Percentiles rank a stretch among this genome's conserved stretches.
phyloP scores from a whole-genome alignment of 2,329 filamentous ascomycete genomes.

The Epichloe sibirici region DNA sequence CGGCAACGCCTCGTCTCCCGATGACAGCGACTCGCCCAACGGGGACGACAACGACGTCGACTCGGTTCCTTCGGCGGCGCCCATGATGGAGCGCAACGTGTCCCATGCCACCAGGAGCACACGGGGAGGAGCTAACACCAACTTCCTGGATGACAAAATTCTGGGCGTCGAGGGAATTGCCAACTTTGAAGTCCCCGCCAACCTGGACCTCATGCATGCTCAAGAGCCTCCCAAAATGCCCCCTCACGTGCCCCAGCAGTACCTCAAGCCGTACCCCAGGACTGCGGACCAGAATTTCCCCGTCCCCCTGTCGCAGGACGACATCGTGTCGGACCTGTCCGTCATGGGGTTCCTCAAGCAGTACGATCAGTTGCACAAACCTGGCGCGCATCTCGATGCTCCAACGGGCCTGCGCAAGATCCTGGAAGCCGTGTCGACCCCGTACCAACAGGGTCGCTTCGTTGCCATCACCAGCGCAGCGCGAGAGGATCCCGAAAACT shows the following conservation, averaged over 20 bases:
- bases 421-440: slow-evolving; percentile 40
- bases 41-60: slow-evolving; percentile 39
- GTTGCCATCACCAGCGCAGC: slow-evolving; percentile 34
- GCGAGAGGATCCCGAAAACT: slow-evolving; percentile 35
- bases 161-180: slow-evolving; percentile 48
- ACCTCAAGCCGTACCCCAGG: slow-evolving; percentile 44
- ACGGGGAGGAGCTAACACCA: slow-evolving; percentile 39
- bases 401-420: slow-evolving; percentile 41
- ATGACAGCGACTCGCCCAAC: slow-evolving; percentile 41
- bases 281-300: slow-evolving; percentile 45
- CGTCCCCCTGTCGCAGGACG: slow-evolving; percentile 35
- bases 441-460: slow-evolving; percentile 34
- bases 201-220: slow-evolving; percentile 42
- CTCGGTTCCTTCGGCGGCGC: slow-evolving; percentile 35
- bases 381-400: slow-evolving; percentile 43
- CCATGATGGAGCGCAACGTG: slow-evolving; percentile 49
- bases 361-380: slow-evolving; percentile 40
- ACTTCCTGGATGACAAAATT: slow-evolving; percentile 44
- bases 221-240: slow-evolving; percentile 47
- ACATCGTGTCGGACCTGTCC: slow-evolving; percentile 41
- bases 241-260: slow-evolving; percentile 42
- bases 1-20: slow-evolving; percentile 35
- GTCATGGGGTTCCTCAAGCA: slow-evolving; percentile 47
- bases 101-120: slow-evolving; percentile 54
- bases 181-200: slow-evolving; percentile 46